These are phyloP conservation scores for Cubamyces lactineus DNA, from an alignment of 768 basidiomycete genomes.

Conservation along the genomic window DNA sequence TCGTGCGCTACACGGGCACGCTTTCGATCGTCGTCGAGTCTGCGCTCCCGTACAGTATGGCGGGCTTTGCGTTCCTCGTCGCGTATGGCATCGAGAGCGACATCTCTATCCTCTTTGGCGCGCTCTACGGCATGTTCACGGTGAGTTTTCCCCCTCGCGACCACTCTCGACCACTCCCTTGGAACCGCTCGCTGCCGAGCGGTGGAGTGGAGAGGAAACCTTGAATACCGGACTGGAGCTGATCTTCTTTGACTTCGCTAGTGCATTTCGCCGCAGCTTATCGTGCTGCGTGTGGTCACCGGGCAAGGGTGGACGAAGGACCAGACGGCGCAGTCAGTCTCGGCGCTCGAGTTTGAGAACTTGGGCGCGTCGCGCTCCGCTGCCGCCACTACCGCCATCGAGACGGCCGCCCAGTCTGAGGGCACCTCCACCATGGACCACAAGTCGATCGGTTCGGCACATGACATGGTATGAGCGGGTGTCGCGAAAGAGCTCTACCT, in stretches of 20 bases:
- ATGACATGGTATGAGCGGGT: not conserved
- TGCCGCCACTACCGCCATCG: not conserved
- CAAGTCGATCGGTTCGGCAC: slow-evolving; percentile 6
- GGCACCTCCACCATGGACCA: slow-evolving; percentile 7
- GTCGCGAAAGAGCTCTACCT: too few relatives aligned
- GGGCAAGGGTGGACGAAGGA: slow-evolving; percentile 22
- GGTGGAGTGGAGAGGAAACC: too few relatives aligned
- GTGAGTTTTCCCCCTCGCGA: slow-evolving; percentile 10
- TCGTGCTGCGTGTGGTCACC: slow-evolving; percentile 25
- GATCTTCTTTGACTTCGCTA: not conserved
- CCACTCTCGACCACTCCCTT: too few relatives aligned
- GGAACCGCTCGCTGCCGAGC: too few relatives aligned
- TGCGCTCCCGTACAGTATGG: slow-evolving; percentile 27
- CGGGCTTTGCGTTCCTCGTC: slow-evolving; percentile 29
- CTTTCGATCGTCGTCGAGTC: slow-evolving; percentile 26
- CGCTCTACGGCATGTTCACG: slow-evolving; percentile 27
- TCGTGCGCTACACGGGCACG: slow-evolving; percentile 22
- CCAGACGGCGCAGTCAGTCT: slow-evolving; percentile 7
- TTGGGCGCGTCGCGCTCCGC: not conserved
- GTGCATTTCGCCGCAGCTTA: slow-evolving; percentile 28
- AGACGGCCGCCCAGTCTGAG: not conserved
- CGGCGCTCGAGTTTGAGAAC: slow-evolving; percentile 16
- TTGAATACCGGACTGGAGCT: too few relatives aligned
- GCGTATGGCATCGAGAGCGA: slow-evolving; percentile 24
- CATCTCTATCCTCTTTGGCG: slow-evolving; percentile 23